Base-by-base conservation (phyloP, 352 stramenopile species). In the Pythium aphanidermatum region DNA sequence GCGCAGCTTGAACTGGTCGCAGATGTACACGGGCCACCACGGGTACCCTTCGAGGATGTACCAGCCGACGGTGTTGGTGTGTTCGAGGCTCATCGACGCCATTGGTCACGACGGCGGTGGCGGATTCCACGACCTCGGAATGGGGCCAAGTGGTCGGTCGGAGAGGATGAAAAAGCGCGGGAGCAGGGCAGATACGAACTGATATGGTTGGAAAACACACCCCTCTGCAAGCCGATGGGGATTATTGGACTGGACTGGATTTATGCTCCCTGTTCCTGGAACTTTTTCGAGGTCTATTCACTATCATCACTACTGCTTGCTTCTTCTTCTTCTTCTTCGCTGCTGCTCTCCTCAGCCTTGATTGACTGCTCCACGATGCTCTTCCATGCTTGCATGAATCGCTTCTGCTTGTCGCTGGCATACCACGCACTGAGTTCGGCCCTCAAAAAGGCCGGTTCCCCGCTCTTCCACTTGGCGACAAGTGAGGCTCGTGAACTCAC, bases 21-120 rank as follows among this genome's bases (percentile, higher is more conserved):
- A 91, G 43, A 93, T 68, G 63, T 86, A 91, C 48, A 91, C 78
- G 40, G 81, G 81, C 81, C 81, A 93, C 81, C 81, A 93, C 7
- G 81, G 81, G 59, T 70, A 89, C 16, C 81, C 81, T 54, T 91
- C 78, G 11, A 93, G 68, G 47, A 93, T 90, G 63, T 85, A 80
- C 81, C 81, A 93, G 34, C 73, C 81, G 30, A 93, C 72, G 5
- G 74, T 84, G 58, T 92, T 86, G 36, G 68, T 34, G 37, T 50
- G 36, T 20, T 30, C 27, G 17, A 32, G 23, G 34, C 35, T 36
- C 30, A 38, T 35, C 12, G 33, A 31, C 36, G 36, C 17, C 42
- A n/a, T n/a, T n/a, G n/a, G n/a, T n/a, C n/a, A n/a, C n/a, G n/a
- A n/a, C n/a, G n/a, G n/a, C n/a, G n/a, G n/a, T n/a, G n/a, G n/a